A percentile compares a stretch with the other conserved stretches of the same genome.
Evolutionary conservation across 352 stramenopile species (phyloP).

Genomic region (Plasmopara viticola): DNA sequence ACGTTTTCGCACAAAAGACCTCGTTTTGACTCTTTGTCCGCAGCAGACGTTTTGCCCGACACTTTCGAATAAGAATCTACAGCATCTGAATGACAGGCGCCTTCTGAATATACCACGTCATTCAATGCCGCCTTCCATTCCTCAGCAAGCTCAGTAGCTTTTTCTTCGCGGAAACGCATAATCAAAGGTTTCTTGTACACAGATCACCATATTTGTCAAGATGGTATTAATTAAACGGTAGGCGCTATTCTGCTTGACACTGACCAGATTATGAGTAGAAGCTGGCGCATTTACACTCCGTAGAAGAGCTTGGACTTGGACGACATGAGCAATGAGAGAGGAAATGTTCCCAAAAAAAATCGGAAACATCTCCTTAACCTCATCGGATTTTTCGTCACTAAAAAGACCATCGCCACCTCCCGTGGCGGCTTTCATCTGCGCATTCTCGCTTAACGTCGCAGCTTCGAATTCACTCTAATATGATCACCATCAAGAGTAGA

Average conservation of each 20-base stretch:
- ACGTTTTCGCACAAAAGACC: slow-evolving; percentile 10
- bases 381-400: slow-evolving; percentile 9
- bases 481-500: slow-evolving; percentile 4
- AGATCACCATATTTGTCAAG: slow-evolving; percentile 6
- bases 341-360: slow-evolving; percentile 23
- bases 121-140: slow-evolving; percentile 15
- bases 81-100: not conserved
- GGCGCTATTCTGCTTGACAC: not conserved
- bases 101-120: not conserved
- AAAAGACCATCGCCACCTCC: slow-evolving; percentile 32
- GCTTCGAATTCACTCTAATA: slow-evolving; percentile 41
- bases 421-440: slow-evolving; percentile 20
- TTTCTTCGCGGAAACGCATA: slow-evolving; percentile 8
- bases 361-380: slow-evolving; percentile 31
- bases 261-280: slow-evolving; percentile 21
- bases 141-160: slow-evolving; percentile 16
- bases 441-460: slow-evolving; percentile 34
- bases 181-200: slow-evolving; percentile 10
- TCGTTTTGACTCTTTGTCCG: not conserved
- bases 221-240: not conserved
- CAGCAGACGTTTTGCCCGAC: slow-evolving; percentile 2
- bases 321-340: slow-evolving; percentile 23
- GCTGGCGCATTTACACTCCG: slow-evolving; percentile 24
- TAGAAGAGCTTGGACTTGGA: slow-evolving; percentile 35
- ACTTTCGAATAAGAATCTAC: slow-evolving; percentile 1